Evolutionary conservation across 108 stramenopile genomes (phyloP).

Genomic region (Cylindrotheca closterium): DNA sequence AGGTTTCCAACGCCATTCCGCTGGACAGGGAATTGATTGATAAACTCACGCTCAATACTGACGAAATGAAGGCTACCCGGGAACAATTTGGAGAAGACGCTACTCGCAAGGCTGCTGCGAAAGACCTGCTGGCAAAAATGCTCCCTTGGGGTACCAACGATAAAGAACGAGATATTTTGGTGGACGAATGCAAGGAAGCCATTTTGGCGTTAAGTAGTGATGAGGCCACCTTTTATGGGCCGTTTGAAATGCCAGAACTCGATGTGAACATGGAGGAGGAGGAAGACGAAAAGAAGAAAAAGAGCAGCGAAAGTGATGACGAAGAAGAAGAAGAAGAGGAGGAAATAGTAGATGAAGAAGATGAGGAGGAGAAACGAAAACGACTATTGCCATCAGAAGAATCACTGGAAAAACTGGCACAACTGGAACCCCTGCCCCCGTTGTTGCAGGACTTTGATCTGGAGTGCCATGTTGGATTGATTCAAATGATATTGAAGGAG

Average conservation of each 20-base stretch:
- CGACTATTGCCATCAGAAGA: constrained; percentile 31
- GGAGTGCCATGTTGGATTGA: constrained; percentile 83
- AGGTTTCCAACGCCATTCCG: constrained; percentile 37
- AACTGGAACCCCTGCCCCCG: constrained; percentile 73
- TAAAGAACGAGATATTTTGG: constrained; percentile 80
- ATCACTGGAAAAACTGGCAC: constrained; percentile 58
- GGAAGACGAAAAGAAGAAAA: constrained; percentile 40
- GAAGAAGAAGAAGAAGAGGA: constrained; percentile 27
- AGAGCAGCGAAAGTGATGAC: constrained; percentile 33
- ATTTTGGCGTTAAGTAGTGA: constrained; percentile 65
- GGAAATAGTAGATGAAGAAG: constrained; percentile 14
- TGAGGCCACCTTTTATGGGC: constrained; percentile 76
- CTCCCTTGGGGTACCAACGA: constrained; percentile 87
- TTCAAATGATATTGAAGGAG: constrained; percentile 65
- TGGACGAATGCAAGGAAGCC: constrained; percentile 86
- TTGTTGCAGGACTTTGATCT: constrained; percentile 75
- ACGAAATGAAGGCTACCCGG: constrained; percentile 74
- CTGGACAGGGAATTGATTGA: constrained; percentile 58
- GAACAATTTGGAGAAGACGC: constrained; percentile 64
- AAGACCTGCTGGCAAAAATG: constrained; percentile 58
- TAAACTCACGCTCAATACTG: constrained; percentile 77
- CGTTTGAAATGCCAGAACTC: constrained; percentile 61
- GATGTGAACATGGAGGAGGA: constrained; percentile 38
- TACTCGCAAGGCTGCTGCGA: constrained; percentile 58
- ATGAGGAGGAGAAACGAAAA: constrained; percentile 26